Percentiles rank a stretch among this genome's conserved stretches.
Conservation (phyloP, 192 early-diverging fungal genomes). For the Coemansia erecta region DNA sequence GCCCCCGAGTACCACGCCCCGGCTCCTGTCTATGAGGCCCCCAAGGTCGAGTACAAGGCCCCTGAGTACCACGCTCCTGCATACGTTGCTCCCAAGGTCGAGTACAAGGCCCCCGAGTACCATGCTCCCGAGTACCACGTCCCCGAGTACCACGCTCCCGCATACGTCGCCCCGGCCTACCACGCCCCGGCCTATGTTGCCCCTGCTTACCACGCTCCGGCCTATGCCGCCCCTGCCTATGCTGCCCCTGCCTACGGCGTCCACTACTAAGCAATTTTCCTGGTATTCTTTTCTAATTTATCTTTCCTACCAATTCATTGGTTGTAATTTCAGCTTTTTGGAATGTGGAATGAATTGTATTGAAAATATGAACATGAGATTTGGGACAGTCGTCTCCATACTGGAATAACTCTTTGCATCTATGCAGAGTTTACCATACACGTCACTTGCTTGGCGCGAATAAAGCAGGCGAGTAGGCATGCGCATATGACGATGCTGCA, state of each 20-base stretch:
- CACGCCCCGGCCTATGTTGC: slow-evolving; percentile 6
- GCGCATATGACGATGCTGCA: slow-evolving; percentile 20
- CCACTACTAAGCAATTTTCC: slow-evolving; percentile 7
- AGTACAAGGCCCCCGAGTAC: slow-evolving; percentile 17
- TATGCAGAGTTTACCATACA: neutral
- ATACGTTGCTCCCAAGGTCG: slow-evolving; percentile 11
- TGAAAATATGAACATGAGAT: neutral
- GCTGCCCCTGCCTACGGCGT: slow-evolving; percentile 13
- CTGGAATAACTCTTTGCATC: too few species aligned
- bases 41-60: slow-evolving; percentile 16
- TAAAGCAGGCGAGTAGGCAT: slow-evolving; percentile 14
- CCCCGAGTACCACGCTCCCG: too few species aligned
- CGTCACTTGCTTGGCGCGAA: slow-evolving; percentile 17
- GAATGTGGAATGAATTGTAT: neutral
- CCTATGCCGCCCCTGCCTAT: neutral
- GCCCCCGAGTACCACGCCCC: slow-evolving; percentile 16
- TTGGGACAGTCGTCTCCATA: too few species aligned
- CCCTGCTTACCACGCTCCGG: slow-evolving; percentile 7
- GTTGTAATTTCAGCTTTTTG: neutral
- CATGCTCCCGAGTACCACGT: slow-evolving; percentile 3
- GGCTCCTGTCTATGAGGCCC: slow-evolving; percentile 9
- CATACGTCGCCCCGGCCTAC: neutral
- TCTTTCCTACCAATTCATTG: neutral
- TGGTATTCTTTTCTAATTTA: neutral
- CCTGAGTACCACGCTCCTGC: slow-evolving; percentile 13